Base-by-base conservation (phyloP, 2,329 filamentous ascomycete genomes). In the Fusarium subtropicale region DNA sequence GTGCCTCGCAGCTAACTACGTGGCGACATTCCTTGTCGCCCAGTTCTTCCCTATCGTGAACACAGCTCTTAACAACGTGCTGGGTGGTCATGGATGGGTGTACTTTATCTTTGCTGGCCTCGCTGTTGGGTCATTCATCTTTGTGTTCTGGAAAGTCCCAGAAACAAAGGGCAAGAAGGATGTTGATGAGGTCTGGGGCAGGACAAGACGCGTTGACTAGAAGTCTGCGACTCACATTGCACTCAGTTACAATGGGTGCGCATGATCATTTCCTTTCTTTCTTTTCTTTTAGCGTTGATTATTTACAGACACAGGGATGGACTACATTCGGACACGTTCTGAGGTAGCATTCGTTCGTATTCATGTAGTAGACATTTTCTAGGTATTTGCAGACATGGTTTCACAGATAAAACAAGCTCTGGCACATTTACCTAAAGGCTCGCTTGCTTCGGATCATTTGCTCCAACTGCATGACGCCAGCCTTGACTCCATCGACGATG, bases 1-100 rank as follows among this genome's bases (percentile, higher is more conserved):
- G 87, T 92, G 91, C 1, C 81, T 98, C 26, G 93, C 89, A 2
- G 91, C 92, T 16, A 98, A 96, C 79, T 98, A 97, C 85, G 85
- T 93, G 28, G 92, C 94, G 1, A 98, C 95, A 0, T 98, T 97
- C 76, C 73, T 97, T 24, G 94, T 99, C 3, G 94, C 95, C 0
- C 94, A 97, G 74, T 97, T 97, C 81, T 97, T 99, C 83, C 95
- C 96, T 0, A 86, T 97, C 22, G 79, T 97, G 64, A 97, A 97
- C 76, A 87, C 88, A 44, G 87, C 86, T 5, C 81, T 97, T 53
- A 94, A 91, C 74, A 77, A 80, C 1, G 75, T 79, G 5, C 78
- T 90, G 13, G 88, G 92, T 0, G 91, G 90, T 0, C 86, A 90
- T 5, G 94, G 95, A 2, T 92, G 91, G 82, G 91, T 96, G 0